Evolutionary conservation across 2,329 filamentous ascomycete species (phyloP), one percentile per base, ranked within the genome.

Genomic region (Hirsutella rhossiliensis): DNA sequence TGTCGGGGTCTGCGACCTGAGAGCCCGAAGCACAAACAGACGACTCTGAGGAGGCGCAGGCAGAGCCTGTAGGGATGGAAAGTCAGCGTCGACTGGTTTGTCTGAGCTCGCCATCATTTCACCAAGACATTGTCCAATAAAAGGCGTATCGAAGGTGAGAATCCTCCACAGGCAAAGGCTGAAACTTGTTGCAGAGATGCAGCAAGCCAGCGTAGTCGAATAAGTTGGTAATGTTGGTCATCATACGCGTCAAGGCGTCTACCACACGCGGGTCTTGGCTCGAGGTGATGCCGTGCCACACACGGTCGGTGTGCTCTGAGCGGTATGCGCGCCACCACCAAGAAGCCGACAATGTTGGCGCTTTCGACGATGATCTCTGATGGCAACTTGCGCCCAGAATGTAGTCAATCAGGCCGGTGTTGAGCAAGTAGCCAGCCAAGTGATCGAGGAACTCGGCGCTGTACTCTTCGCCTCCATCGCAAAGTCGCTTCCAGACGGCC

Each of bases 341-440:
- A 69, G 55, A 97, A 97, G 1, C 86, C 86, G 40, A 96, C 71
- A 43, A 97, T 84, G 50, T 95, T 94, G 36, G 75, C 73, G 55
- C 86, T 86, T 52, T 88, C 80, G 31, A 75, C 72, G 18, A 94
- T 92, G 43, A 97, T 78, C 56, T 95, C 88, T 1, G 87, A 56
- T 97, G 92, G 29, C 90, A 96, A 45, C 88, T 88, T 13, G 90
- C 80, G 2, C 90, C 87, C 42, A 96, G 76, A 39, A 98, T 80
- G 61, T 96, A 97, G 47, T 88, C 79, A 20, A 94, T 76, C 23
- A 97, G 68, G 43, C 80, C 79, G 34, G 83, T 82, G 7, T 72
- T 65, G 15, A 82, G 69, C 30, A 97, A 68, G 50, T 85, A 82
- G 20, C 76, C 68, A 5, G 85, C 78, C 43, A 94, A 67, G 52